Evolutionary conservation across 2,329 filamentous ascomycete species (phyloP).

Genomic region (Colletotrichum zoysiae): DNA sequence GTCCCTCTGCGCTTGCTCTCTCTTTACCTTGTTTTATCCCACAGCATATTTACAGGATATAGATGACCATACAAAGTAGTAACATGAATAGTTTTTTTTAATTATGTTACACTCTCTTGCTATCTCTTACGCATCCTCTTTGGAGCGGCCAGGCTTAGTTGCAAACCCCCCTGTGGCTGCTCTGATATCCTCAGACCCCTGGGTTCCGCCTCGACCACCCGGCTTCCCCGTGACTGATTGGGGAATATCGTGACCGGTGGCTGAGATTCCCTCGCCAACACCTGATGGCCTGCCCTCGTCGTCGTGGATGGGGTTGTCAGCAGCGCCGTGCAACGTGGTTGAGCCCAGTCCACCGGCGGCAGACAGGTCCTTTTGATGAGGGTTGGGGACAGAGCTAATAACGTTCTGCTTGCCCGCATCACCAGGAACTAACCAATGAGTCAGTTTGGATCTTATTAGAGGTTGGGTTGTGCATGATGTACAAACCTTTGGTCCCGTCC

Average conservation of each 20-base stretch:
- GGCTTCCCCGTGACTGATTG: slow-evolving; percentile 27
- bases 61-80: too few species aligned
- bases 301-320: slow-evolving; percentile 10
- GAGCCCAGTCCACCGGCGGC: slow-evolving; percentile 11
- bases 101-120: rapidly evolving
- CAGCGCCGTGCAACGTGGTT: slow-evolving; percentile 14
- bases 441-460: neutral
- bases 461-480: rapidly evolving
- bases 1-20: too few species aligned
- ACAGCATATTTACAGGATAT: too few species aligned
- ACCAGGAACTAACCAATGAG: neutral
- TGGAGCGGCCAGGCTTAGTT: slow-evolving; percentile 3
- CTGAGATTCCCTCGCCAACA: slow-evolving; percentile 20
- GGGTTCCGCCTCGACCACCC: slow-evolving; percentile 22
- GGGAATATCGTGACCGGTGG: slow-evolving; percentile 14
- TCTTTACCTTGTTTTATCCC: too few species aligned
- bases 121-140: neutral
- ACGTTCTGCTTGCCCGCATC: slow-evolving; percentile 30
- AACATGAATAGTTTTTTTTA: too few species aligned
- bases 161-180: neutral
- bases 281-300: slow-evolving; percentile 18
- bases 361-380: slow-evolving; percentile 1
- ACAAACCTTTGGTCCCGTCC: slow-evolving; percentile 17
- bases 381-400: slow-evolving; percentile 23
- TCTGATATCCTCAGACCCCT: slow-evolving; percentile 21